These are phyloP conservation scores for Alternaria triticimaculans DNA, from an alignment of 2,329 filamentous ascomycete genomes.

Conservation along the genomic window DNA sequence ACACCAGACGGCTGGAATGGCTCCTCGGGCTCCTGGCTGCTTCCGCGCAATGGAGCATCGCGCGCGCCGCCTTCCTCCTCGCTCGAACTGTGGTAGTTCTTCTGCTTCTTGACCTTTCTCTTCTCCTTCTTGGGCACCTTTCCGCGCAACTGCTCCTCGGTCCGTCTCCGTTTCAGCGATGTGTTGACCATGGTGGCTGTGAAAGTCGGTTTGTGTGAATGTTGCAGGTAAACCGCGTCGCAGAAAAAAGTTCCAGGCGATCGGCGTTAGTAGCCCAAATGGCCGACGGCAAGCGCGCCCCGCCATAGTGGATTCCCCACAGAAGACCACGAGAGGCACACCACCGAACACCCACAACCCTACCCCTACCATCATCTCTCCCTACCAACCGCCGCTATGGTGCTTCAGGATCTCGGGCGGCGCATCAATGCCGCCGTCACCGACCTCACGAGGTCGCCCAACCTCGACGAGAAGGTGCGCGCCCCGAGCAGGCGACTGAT, in stretches of 20 bases:
- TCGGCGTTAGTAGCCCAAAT: conserved; percentile 30
- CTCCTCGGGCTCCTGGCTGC: conserved; percentile 25
- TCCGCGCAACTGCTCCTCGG: conserved; percentile 64
- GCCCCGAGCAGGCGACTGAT: conserved; percentile 5
- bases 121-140: conserved; percentile 59
- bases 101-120: conserved; percentile 69
- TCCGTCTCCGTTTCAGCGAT: conserved; percentile 62
- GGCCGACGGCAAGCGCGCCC: conserved; percentile 41
- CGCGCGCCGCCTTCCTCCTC: conserved; percentile 59
- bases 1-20: conserved; percentile 37
- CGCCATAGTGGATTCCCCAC: conserved; percentile 22
- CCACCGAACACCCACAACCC: conserved; percentile 10
- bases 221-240: conserved; percentile 5
- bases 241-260: conserved; percentile 32
- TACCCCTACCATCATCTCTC: conserved; percentile 3
- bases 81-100: conserved; percentile 68
- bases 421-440: conserved; percentile 97
- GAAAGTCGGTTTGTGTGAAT: conserved; percentile 6
- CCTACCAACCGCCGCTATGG: conserved; percentile 66
- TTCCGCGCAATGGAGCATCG: conserved; percentile 35
- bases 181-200: conserved; percentile 47
- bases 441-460: conserved; percentile 88
- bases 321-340: conserved; percentile 26
- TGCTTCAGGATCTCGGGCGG: conserved; percentile 97
- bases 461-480: conserved; percentile 90